Evolutionary conservation across 1,284 basidiomycete genomes (phyloP).

Genomic region (Apiotrichum domesticum): DNA sequence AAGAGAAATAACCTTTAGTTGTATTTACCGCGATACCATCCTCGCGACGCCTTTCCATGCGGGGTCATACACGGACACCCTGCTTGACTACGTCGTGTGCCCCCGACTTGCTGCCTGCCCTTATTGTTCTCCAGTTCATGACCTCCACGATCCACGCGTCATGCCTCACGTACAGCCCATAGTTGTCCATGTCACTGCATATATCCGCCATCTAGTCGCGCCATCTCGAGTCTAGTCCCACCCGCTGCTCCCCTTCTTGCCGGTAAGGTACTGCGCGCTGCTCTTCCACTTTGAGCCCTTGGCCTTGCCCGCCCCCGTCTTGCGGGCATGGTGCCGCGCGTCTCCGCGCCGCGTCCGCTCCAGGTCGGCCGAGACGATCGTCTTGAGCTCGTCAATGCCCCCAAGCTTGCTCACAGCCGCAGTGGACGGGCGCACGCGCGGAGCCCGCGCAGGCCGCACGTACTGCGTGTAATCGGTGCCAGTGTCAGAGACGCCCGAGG

Average conservation of each 20-base stretch:
- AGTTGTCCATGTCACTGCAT: too few relatives aligned
- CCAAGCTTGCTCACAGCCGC: slow-evolving; percentile 17
- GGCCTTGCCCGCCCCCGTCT: slow-evolving; percentile 54
- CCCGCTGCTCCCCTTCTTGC: slow-evolving; percentile 45
- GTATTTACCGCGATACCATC: too few relatives aligned
- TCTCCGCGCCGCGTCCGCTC: slow-evolving; percentile 60
- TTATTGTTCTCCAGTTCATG: too few relatives aligned
- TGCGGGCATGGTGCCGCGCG: slow-evolving; percentile 67
- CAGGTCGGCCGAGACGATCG: slow-evolving; percentile 61
- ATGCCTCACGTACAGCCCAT: too few relatives aligned
- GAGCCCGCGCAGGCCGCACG: slow-evolving; percentile 18
- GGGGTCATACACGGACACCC: too few relatives aligned
- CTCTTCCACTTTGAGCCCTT: slow-evolving; percentile 81
- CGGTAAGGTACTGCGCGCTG: slow-evolving; percentile 60
- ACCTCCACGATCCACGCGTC: too few relatives aligned
- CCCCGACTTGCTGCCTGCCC: too few relatives aligned
- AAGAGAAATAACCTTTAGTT: too few relatives aligned
- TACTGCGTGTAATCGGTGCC: slow-evolving; percentile 40
- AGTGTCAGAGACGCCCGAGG: slow-evolving; percentile 20
- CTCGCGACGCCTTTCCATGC: too few relatives aligned
- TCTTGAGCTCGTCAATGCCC: slow-evolving; percentile 45
- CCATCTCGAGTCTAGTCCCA: slow-evolving; percentile 1
- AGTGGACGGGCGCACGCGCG: slow-evolving; percentile 6
- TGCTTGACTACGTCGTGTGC: too few relatives aligned
- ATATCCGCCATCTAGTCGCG: too few relatives aligned